Percentiles rank a stretch among this genome's conserved stretches.
These are phyloP conservation scores for Discostella stelligera DNA, from an alignment of 352 stramenopile genomes.

Conservation along the genomic window DNA sequence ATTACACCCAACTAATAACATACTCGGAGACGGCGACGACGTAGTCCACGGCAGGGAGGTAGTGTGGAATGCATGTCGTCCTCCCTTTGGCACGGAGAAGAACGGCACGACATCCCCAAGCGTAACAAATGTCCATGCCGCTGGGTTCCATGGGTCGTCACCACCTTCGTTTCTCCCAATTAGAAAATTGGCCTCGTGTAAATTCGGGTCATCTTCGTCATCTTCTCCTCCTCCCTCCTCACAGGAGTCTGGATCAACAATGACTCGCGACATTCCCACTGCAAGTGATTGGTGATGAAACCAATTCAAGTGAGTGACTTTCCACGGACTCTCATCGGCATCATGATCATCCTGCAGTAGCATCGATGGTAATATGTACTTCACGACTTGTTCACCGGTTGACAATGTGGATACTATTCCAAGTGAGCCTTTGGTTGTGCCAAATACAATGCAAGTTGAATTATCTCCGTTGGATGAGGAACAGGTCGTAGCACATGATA, in stretches of 20 bases:
- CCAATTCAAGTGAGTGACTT: constrained; percentile 73
- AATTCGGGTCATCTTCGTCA: constrained; percentile 57
- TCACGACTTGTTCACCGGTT: constrained; percentile 14
- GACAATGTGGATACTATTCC: constrained; percentile 42
- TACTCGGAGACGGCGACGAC: constrained; percentile 17
- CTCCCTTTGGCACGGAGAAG: constrained; percentile 71
- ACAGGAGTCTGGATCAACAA: constrained; percentile 21
- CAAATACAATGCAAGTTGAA: constrained; percentile 17
- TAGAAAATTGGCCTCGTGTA: constrained; percentile 66
- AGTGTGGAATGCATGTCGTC: constrained; percentile 71
- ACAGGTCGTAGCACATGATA: constrained; percentile 44
- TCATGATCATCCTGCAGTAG: constrained; percentile 10
- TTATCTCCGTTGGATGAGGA: constrained; percentile 4
- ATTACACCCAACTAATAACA: constrained; percentile 72
- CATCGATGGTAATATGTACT: constrained; percentile 13
- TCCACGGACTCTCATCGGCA: constrained; percentile 44
- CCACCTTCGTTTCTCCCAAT: constrained; percentile 24
- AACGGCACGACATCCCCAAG: constrained; percentile 78
- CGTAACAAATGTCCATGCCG: constrained; percentile 41
- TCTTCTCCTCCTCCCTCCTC: constrained; percentile 33
- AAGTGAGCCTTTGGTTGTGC: constrained; percentile 30
- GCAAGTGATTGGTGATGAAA: constrained; percentile 42
- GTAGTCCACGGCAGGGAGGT: constrained; percentile 9
- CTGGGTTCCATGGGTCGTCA: constrained; percentile 6
- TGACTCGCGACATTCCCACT: constrained; percentile 62